phyloP scores from a whole-genome alignment of 495 filamentous ascomycete species.

The Tuber brumale region DNA sequence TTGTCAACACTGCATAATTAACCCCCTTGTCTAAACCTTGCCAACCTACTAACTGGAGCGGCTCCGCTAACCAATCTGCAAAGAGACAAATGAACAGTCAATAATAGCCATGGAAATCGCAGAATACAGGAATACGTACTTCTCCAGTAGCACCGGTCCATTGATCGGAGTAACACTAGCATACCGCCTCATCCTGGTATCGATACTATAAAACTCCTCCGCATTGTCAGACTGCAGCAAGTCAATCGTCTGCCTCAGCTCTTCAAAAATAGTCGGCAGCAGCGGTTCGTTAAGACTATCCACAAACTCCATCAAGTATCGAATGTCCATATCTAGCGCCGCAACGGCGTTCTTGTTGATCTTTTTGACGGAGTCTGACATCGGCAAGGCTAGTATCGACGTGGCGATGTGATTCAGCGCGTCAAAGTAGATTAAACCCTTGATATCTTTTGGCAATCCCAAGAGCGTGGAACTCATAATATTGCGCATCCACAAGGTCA shows the following conservation, averaged over 20 bases:
- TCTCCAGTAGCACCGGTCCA: constrained; percentile 78
- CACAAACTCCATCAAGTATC: constrained; percentile 77
- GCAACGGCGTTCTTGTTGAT: constrained; percentile 83
- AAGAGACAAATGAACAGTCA: neutral
- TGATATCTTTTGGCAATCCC: constrained; percentile 86
- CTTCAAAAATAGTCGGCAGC: constrained; percentile 77
- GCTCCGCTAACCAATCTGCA: constrained; percentile 26
- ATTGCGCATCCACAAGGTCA: constrained; percentile 87
- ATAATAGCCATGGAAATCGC: neutral
- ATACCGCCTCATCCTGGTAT: constrained; percentile 82
- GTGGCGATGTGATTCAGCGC: constrained; percentile 83
- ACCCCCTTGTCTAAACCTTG: constrained; percentile 27
- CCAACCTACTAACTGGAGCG: constrained; percentile 25
- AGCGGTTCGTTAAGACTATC: constrained; percentile 70
- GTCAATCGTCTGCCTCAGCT: constrained; percentile 81
- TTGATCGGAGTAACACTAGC: constrained; percentile 83
- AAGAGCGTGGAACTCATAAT: constrained; percentile 93
- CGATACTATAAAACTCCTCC: constrained; percentile 90
- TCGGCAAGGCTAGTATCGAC: constrained; percentile 77
- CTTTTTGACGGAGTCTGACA: constrained; percentile 67
- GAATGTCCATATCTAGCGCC: constrained; percentile 72
- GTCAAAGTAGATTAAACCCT: constrained; percentile 95
- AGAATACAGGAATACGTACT: constrained; percentile 50
- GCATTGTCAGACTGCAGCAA: constrained; percentile 82
- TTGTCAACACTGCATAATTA: neutral